phyloP scores from a whole-genome alignment of 2,329 filamentous ascomycete species.

The Aspergillus sp. region DNA sequence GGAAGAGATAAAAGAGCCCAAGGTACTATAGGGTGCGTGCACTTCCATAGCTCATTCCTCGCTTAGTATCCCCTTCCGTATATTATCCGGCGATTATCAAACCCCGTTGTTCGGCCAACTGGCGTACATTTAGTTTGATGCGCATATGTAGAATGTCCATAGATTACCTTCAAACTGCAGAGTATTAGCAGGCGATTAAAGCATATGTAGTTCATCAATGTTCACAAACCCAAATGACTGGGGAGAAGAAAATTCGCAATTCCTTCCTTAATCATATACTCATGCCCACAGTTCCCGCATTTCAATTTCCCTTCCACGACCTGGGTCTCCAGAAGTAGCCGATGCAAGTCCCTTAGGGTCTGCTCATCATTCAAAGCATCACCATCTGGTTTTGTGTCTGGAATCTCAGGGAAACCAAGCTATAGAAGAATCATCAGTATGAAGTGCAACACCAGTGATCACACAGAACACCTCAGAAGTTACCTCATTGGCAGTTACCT shows the following conservation, averaged over 20 bases:
- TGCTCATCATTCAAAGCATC: conserved; percentile 60
- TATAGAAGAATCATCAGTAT: conserved; percentile 32
- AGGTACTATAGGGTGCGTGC: too few relatives aligned
- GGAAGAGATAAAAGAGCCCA: neutral
- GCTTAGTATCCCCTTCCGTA: neutral
- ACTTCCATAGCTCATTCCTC: neutral
- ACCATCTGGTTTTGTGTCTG: conserved; percentile 56
- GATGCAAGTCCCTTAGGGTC: conserved; percentile 70
- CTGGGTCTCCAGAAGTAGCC: conserved; percentile 78
- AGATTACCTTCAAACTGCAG: neutral
- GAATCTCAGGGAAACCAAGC: conserved; percentile 73
- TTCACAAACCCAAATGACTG: conserved; percentile 63
- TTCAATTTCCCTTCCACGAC: conserved; percentile 82
- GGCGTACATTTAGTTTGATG: too few relatives aligned
- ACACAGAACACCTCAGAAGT: neutral
- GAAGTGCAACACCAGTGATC: neutral
- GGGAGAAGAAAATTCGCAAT: conserved; percentile 95
- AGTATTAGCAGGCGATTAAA: neutral
- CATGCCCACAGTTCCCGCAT: conserved; percentile 85
- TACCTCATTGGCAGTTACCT: conserved; percentile 63
- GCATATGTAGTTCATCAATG: neutral
- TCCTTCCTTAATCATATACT: conserved; percentile 90
- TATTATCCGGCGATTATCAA: neutral
- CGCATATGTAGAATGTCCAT: neutral
- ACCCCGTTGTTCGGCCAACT: neutral